phyloP scores from a whole-genome alignment of 2,329 filamentous ascomycete species.

The Diaporthe citri region DNA sequence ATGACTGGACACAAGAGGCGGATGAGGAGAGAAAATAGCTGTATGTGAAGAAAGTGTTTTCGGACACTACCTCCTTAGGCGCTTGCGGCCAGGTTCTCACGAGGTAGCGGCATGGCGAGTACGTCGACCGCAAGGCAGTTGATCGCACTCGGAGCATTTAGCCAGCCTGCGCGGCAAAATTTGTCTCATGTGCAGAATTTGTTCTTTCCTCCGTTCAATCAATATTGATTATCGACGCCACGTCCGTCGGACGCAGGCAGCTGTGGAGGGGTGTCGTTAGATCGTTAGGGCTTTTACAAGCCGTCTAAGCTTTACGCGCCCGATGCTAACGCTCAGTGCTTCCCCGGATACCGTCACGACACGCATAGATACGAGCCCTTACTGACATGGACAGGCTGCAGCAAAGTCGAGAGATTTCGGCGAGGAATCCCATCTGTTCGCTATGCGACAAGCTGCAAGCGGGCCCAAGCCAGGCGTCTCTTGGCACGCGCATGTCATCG shows the following conservation, averaged over 20 bases:
- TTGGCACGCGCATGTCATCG: constrained; percentile 4
- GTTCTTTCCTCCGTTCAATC: not conserved
- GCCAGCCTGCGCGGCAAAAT: not conserved
- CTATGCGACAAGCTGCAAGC: not conserved
- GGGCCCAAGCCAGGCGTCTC: not conserved
- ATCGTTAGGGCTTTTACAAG: not conserved
- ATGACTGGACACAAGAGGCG: not conserved
- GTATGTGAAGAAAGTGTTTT: not conserved
- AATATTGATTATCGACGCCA: not conserved
- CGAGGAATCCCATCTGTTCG: not conserved
- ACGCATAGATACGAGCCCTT: not conserved
- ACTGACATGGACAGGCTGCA: not conserved
- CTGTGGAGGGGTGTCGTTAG: not conserved
- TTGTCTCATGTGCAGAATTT: not conserved
- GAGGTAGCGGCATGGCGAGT: not conserved
- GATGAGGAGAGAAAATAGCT: not conserved
- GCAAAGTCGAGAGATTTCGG: not conserved
- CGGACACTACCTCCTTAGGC: not conserved
- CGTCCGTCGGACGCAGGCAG: not conserved
- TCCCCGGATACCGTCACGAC: not conserved
- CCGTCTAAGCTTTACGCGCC: not conserved
- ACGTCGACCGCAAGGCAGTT: not conserved
- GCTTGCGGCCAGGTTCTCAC: not conserved
- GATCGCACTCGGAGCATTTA: not conserved
- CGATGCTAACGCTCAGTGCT: not conserved